phyloP scores from a whole-genome alignment of 2,329 filamentous ascomycete genomes.

The Niveomyces coronatus region DNA sequence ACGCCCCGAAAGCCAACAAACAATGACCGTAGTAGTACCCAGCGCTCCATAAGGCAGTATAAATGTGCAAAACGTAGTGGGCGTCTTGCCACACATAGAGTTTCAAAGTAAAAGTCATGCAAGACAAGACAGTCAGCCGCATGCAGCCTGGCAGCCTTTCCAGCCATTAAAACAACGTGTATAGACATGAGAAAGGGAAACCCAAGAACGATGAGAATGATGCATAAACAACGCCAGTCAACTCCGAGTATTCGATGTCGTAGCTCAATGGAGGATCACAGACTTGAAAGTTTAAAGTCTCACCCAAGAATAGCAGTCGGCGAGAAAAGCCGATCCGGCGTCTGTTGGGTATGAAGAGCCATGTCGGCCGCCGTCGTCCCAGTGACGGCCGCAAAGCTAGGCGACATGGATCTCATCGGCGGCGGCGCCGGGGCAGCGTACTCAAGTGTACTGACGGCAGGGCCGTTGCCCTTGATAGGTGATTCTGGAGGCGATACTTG shows the following conservation, averaged over 20 bases:
- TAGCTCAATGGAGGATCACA: background rate
- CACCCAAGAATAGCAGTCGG: slow-evolving; percentile 38
- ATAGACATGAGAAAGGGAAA: too few relatives aligned
- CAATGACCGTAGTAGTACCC: too few relatives aligned
- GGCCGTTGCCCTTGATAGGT: slow-evolving; percentile 28
- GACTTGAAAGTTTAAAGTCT: background rate
- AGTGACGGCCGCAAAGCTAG: slow-evolving; percentile 36
- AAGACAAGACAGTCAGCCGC: too few relatives aligned
- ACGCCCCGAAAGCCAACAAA: too few relatives aligned
- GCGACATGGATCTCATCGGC: slow-evolving; percentile 32
- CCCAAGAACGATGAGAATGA: too few relatives aligned
- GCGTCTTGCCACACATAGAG: too few relatives aligned
- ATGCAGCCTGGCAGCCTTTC: too few relatives aligned
- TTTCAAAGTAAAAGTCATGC: too few relatives aligned
- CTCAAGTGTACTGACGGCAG: slow-evolving; percentile 30
- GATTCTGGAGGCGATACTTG: slow-evolving; percentile 2
- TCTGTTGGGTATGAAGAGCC: slow-evolving; percentile 27
- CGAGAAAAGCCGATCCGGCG: slow-evolving; percentile 32
- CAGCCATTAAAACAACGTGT: too few relatives aligned
- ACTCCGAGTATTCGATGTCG: background rate
- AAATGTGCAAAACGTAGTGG: too few relatives aligned
- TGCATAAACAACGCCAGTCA: too few relatives aligned
- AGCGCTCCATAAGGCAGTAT: too few relatives aligned
- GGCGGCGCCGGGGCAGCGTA: slow-evolving; percentile 12
- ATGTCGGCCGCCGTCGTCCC: slow-evolving; percentile 35